A percentile compares a stretch with the other conserved stretches of the same genome.
These are phyloP conservation scores for Fusarium veterinarium DNA, from an alignment of 2,329 filamentous ascomycete species.

Conservation along the genomic window DNA sequence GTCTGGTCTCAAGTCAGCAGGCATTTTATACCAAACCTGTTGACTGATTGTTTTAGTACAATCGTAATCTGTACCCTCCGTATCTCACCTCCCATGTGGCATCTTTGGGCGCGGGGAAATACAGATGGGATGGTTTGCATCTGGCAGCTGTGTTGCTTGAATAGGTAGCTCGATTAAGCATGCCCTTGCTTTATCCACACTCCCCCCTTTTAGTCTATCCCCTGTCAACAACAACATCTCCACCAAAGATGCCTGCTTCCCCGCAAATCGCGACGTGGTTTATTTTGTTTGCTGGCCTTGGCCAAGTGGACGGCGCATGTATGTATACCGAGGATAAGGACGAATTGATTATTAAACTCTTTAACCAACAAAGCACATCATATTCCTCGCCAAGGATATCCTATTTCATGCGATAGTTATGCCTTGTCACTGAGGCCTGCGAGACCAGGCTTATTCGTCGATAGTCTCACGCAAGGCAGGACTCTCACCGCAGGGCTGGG, in stretches of 20 bases:
- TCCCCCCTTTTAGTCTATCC: slow-evolving; percentile 12
- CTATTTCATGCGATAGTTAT: slow-evolving; percentile 1
- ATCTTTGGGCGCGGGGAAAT: slow-evolving; percentile 14
- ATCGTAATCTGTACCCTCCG: not conserved
- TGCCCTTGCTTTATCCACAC: slow-evolving; percentile 19
- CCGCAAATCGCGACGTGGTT: slow-evolving; percentile 33
- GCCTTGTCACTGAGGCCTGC: slow-evolving; percentile 24
- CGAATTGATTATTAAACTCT: not conserved
- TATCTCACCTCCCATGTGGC: slow-evolving; percentile 17
- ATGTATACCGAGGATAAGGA: slow-evolving; percentile 14
- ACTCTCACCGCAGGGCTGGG: slow-evolving; percentile 13
- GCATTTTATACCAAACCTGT: not conserved
- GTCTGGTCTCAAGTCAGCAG: slow-evolving; percentile 23
- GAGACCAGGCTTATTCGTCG: not conserved
- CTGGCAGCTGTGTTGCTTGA: slow-evolving; percentile 16
- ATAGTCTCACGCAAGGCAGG: slow-evolving; percentile 14
- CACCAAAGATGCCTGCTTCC: slow-evolving; percentile 32
- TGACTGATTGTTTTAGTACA: not conserved
- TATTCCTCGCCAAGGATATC: not conserved
- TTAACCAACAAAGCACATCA: not conserved
- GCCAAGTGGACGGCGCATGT: slow-evolving; percentile 23
- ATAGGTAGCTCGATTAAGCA: slow-evolving; percentile 16
- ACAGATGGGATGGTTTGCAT: slow-evolving; percentile 26
- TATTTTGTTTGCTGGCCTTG: slow-evolving; percentile 24
- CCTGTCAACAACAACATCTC: slow-evolving; percentile 26